These are phyloP conservation scores for Triticum urartu DNA, from an alignment of 176 grass and related monocot species.

Conservation along the genomic window DNA sequence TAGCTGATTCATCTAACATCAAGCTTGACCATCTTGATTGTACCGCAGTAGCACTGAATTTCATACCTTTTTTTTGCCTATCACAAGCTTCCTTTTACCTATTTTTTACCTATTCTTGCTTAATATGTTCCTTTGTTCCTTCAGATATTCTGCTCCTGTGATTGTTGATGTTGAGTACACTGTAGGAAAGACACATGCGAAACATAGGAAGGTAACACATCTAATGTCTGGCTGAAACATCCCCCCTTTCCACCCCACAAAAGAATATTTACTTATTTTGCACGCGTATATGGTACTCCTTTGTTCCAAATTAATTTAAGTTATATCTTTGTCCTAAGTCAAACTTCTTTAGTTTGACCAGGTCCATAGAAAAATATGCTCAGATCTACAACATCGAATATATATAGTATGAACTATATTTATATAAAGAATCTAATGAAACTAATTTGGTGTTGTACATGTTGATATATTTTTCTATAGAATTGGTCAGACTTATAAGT, in stretches of 20 bases:
- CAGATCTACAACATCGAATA: background rate
- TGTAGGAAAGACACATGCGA: constrained; percentile 41
- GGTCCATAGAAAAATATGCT: background rate
- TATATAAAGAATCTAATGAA: background rate
- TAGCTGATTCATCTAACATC: constrained; percentile 6
- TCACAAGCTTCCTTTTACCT: background rate
- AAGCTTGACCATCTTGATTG: background rate
- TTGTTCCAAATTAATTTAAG: background rate
- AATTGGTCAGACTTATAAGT: background rate
- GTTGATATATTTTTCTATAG: background rate
- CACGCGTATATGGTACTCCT: background rate
- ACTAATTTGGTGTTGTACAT: background rate
- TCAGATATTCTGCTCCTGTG: constrained; percentile 80
- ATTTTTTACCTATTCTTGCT: constrained; percentile 14
- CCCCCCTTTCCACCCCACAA: background rate
- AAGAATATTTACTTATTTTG: background rate
- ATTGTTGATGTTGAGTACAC: constrained; percentile 71
- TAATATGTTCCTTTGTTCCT: constrained; percentile 28
- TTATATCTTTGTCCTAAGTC: background rate
- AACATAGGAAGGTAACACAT: constrained; percentile 21
- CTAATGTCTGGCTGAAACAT: constrained; percentile 10
- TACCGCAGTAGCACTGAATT: background rate
- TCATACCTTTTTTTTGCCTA: background rate
- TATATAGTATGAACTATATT: background rate
- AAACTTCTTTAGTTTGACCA: background rate